Conservation (phyloP, 2,329 filamentous ascomycete species). For the Teratosphaeria nubilosa region DNA sequence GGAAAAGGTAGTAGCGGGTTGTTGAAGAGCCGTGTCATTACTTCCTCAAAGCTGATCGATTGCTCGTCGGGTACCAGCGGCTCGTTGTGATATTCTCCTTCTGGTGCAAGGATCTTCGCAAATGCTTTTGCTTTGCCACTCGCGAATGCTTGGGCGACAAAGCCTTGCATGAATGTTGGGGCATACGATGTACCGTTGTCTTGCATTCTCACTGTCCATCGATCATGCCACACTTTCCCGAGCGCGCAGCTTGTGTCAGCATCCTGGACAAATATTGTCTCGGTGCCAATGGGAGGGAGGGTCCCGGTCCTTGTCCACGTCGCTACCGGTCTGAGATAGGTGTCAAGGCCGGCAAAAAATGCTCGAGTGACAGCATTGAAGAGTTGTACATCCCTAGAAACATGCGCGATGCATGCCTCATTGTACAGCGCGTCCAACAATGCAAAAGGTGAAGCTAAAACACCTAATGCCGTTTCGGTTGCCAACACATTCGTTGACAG, state of each 20-base stretch:
- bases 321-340: conserved; percentile 71
- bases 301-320: conserved; percentile 77
- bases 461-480: conserved; percentile 27
- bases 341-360: conserved; percentile 71
- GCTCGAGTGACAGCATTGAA: conserved; percentile 57
- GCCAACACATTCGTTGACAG: conserved; percentile 53
- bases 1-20: conserved; percentile 48
- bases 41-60: background rate
- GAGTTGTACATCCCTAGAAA: conserved; percentile 51
- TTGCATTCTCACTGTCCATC: conserved; percentile 57
- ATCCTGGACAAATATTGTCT: conserved; percentile 68
- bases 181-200: conserved; percentile 53
- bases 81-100: background rate
- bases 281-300: conserved; percentile 43
- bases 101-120: conserved; percentile 57
- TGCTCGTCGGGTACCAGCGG: background rate
- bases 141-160: conserved; percentile 65
- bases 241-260: conserved; percentile 44
- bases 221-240: conserved; percentile 63
- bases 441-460: conserved; percentile 47
- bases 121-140: conserved; percentile 83
- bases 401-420: conserved; percentile 57
- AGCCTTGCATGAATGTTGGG: conserved; percentile 63
- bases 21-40: background rate
- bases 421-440: conserved; percentile 72